Conservation (phyloP, 257 asterid species). For the Handroanthus guayacan region DNA sequence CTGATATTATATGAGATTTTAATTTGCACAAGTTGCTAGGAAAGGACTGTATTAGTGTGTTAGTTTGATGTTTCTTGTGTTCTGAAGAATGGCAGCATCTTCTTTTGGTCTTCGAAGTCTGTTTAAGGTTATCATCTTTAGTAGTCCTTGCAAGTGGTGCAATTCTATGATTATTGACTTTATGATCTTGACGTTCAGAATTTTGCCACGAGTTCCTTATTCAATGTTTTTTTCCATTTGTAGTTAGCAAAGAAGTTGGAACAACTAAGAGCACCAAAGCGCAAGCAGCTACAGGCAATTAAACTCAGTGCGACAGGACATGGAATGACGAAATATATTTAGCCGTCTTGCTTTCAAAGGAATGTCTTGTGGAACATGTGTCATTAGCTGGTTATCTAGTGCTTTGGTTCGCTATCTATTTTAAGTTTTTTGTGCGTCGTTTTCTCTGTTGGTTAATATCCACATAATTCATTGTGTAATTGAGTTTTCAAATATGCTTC, state of each 20-base stretch:
- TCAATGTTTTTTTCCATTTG: neutral
- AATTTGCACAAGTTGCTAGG: neutral
- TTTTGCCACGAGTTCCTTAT: neutral
- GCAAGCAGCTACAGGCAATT: slow-evolving; percentile 89
- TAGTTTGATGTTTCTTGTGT: neutral
- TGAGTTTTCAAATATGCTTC: neutral
- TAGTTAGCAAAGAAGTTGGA: slow-evolving; percentile 97
- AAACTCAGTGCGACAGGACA: slow-evolving; percentile 95
- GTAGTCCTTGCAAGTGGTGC: neutral
- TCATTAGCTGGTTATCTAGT: too few species aligned
- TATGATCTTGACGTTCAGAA: neutral
- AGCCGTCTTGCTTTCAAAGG: slow-evolving; percentile 19
- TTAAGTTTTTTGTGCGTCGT: too few species aligned
- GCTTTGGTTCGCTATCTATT: too few species aligned
- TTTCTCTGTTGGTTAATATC: too few species aligned
- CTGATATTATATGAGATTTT: neutral
- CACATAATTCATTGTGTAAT: neutral
- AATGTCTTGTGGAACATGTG: too few species aligned
- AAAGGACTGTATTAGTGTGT: neutral
- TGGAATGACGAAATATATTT: slow-evolving; percentile 91
- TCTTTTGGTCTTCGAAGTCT: neutral
- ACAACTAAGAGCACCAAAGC: slow-evolving; percentile 83
- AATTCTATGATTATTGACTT: neutral
- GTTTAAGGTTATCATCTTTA: neutral
- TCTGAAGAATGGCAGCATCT: neutral